phyloP scores from a whole-genome alignment of 2,329 filamentous ascomycete species.

The Hymenoscyphus occultus region DNA sequence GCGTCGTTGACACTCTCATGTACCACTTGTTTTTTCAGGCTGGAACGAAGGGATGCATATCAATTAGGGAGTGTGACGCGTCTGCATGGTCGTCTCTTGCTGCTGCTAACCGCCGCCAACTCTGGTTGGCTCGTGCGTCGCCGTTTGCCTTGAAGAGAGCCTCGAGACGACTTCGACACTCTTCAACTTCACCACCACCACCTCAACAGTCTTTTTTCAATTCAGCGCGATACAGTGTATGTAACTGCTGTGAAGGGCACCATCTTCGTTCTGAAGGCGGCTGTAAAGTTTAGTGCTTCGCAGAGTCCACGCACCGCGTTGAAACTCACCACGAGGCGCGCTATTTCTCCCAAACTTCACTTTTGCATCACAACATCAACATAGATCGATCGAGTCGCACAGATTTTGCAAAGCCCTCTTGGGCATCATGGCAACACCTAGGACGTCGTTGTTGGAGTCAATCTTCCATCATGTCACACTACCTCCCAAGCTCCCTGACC shows the following conservation, averaged over 20 bases:
- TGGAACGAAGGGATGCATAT: background rate
- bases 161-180: background rate
- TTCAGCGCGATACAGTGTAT: background rate
- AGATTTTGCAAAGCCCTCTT: background rate
- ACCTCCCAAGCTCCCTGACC: conserved; percentile 23
- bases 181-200: background rate
- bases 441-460: conserved; percentile 10
- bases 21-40: background rate
- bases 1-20: too few species aligned
- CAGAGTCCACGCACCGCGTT: background rate
- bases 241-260: background rate
- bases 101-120: background rate
- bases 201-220: background rate
- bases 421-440: background rate
- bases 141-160: background rate
- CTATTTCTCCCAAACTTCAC: background rate
- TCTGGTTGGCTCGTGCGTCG: background rate
- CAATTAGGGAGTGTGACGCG: background rate
- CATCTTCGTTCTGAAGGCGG: background rate
- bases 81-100: background rate
- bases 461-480: conserved; percentile 27
- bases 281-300: background rate
- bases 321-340: background rate
- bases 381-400: background rate
- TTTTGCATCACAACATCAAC: background rate